A percentile compares a stretch with the other conserved stretches of the same genome.
phyloP scores from a whole-genome alignment of 2,329 filamentous ascomycete species.

The Nemania sp. region DNA sequence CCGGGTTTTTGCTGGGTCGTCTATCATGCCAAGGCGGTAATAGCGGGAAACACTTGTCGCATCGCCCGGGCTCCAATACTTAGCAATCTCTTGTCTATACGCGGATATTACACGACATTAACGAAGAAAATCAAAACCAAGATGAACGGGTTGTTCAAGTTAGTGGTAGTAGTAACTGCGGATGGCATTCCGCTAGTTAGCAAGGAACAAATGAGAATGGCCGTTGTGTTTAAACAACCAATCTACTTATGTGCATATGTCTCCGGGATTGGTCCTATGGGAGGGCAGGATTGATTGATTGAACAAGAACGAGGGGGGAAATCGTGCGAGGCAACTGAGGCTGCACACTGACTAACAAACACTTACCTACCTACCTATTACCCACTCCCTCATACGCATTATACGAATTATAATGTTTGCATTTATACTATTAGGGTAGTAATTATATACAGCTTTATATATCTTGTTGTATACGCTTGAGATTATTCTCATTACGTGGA shows the following conservation, averaged over 20 bases:
- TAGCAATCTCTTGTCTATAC: background rate
- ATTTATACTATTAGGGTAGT: too few species aligned
- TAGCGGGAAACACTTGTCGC: too few species aligned
- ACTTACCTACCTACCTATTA: background rate
- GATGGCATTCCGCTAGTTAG: background rate
- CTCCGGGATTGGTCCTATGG: background rate
- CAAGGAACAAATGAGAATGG: slow-evolving; percentile 22
- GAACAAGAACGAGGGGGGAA: background rate
- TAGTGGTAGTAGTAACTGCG: background rate
- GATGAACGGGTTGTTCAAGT: background rate
- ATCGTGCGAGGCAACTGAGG: slow-evolving; percentile 1
- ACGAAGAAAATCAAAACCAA: slow-evolving; percentile 5
- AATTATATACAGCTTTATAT: background rate
- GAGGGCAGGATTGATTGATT: slow-evolving; percentile 1
- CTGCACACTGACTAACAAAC: background rate
- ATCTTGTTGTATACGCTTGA: too few species aligned
- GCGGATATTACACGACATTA: background rate
- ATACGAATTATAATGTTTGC: too few species aligned
- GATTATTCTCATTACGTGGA: too few species aligned
- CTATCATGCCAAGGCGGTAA: background rate
- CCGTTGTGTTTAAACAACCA: too few species aligned
- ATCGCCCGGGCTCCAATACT: too few species aligned
- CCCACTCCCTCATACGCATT: background rate
- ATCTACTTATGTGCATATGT: slow-evolving; percentile 7
- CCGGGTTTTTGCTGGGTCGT: background rate